phyloP scores from a whole-genome alignment of 345 rosid species.

The Hypericum androsaemum region DNA sequence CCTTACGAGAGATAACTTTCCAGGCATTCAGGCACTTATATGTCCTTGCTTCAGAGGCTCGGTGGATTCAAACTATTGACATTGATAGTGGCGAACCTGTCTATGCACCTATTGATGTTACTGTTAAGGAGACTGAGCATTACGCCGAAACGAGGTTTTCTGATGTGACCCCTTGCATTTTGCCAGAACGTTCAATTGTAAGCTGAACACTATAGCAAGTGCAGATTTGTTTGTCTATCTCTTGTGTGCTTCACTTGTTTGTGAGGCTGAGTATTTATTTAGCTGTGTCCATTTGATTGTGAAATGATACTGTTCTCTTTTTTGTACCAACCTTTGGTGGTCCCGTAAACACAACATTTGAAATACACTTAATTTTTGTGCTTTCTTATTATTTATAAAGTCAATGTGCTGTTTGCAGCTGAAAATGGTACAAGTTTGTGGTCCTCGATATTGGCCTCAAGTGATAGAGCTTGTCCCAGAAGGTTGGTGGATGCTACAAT shows the following conservation, averaged over 20 bases:
- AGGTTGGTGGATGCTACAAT: conserved; percentile 34
- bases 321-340: too few species aligned
- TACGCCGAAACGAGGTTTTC: conserved; percentile 82
- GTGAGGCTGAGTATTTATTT: conserved; percentile 4
- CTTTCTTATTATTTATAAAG: not conserved
- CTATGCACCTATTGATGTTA: conserved; percentile 83
- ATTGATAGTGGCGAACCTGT: conserved; percentile 94
- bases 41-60: conserved; percentile 92
- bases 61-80: conserved; percentile 94
- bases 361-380: too few species aligned
- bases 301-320: too few species aligned
- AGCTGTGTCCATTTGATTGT: conserved; percentile 3
- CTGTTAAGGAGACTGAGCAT: conserved; percentile 65
- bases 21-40: conserved; percentile 97
- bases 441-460: conserved; percentile 98
- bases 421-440: conserved; percentile 69
- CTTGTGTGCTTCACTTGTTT: not conserved
- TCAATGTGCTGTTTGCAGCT: conserved; percentile 38
- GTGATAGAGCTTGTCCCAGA: conserved; percentile 73
- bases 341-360: too few species aligned
- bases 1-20: conserved; percentile 8
- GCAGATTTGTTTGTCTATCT: not conserved
- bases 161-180: conserved; percentile 87
- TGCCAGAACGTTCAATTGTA: conserved; percentile 92
- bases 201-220: conserved; percentile 20